Base-by-base conservation (phyloP, 352 stramenopile species). In the Phytophthora pini region DNA sequence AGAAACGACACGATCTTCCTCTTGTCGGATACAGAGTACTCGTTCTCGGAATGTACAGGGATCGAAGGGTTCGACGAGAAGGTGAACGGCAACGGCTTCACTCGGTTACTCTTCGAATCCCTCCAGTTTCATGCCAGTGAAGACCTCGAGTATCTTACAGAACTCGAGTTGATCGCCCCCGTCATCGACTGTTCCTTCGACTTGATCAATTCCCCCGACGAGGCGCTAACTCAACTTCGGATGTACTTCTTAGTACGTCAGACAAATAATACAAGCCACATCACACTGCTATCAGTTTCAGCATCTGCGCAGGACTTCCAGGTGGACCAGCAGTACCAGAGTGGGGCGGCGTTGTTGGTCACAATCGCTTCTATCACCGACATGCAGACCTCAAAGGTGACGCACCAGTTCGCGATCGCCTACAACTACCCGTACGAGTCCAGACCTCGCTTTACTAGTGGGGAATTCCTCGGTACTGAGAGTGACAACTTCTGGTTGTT, bases 1-100 rank as follows among this genome's bases (percentile, higher is more conserved):
- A 65, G 72, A 1, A 49, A 64, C 15, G 74, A 70, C 22, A 72
- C 68, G n/a, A 46, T 84, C 17, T 87, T 60, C 48, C 56, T 83
- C 26, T 41, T 83, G 31, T 54, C 36, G 7, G 41, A 63, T 8
- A 51, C 20, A 2, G 52, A 41, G 0, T 17, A 50, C 20, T 74
- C 58, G 17, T 61, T 62, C 26, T 39, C 44, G 0, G 31, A 69
- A 3, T 74, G 67, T 40, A 68, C 45, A 7, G 47, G 17, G 1
- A 31, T 64, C 4, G 32, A 13, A 1, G 38, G 17, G 8, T 75
- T 68, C 20, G 56, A 73, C 22, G 36, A 45, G 2, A 34, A 29
- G 0, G 50, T 82, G 9, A 79, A 82, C 48, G 44, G 41, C 46
- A 54, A 56, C 13, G 47, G n/a, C 5, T 74, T 72, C n/a, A 53